A percentile compares a stretch with the other conserved stretches of the same genome.
Evolutionary conservation across 768 basidiomycete genomes (phyloP).

Genomic region (Lactarius deliciosus): DNA sequence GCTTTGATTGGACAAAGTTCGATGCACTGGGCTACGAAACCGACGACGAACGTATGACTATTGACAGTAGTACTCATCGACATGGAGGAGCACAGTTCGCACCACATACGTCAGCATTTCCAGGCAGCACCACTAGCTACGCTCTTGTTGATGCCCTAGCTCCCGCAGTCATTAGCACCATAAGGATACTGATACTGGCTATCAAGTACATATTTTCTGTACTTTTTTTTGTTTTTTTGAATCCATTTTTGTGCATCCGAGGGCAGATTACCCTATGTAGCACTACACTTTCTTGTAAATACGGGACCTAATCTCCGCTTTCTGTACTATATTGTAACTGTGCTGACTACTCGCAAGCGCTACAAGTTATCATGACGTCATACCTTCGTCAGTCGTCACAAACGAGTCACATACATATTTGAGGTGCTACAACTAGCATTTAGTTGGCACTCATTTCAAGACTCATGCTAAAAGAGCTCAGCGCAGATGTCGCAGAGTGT

Average conservation of each 20-base stretch:
- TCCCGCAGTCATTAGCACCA: conserved; percentile 21
- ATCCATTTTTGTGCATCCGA: no score
- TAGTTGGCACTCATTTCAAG: neutral
- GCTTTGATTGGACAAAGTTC: conserved; percentile 52
- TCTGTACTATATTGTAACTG: neutral
- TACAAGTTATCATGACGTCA: neutral
- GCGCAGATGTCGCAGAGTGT: conserved; percentile 4
- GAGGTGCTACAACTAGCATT: no score
- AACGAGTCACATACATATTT: neutral
- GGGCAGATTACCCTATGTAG: no score
- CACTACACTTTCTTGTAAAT: no score
- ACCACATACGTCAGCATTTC: conserved; percentile 16
- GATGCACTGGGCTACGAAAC: conserved; percentile 57
- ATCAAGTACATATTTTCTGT: conserved; percentile 2
- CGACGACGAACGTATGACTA: conserved; percentile 38
- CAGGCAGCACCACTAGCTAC: conserved; percentile 32
- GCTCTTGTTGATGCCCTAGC: conserved; percentile 36
- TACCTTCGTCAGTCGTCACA: neutral
- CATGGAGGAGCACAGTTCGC: conserved; percentile 24
- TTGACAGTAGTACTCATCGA: conserved; percentile 16
- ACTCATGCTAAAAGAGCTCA: neutral
- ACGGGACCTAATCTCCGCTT: no score
- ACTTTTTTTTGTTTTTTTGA: no score
- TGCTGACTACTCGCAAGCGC: neutral
- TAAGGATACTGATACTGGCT: neutral